Base-by-base conservation (phyloP, 1,139 yeast species). In the Blastobotrys arbuscula region DNA sequence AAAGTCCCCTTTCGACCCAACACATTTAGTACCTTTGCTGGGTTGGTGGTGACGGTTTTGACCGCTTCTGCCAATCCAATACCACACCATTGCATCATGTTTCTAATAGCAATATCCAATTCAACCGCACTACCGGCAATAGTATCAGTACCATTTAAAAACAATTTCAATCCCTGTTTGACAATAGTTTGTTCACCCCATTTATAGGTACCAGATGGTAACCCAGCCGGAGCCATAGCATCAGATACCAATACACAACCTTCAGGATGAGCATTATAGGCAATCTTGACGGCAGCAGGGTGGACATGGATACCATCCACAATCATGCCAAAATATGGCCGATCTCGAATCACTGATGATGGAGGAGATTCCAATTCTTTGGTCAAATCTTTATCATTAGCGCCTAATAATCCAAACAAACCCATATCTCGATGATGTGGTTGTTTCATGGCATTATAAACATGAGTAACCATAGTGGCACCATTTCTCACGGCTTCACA, bases 401-500 rank as follows among this genome's bases (percentile, higher is more conserved):
- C 67, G 24, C 75, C 74, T 31, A 79, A 70, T 41, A 79, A 67
- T 3, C 84, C 84, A 33, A 78, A 71, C 16, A 79, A 75, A 13
- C 84, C 84, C 9, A 78, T 79, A 45, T 78, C 77, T 57, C 85
- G 68, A 58, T 79, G 84, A 58, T 78, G 84, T 1, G 81, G 82
- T 59, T 77, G 82, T 2, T 82, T 81, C 85, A 80, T 80, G 55
- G 85, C 85, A 57, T 80, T 80, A 64, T 77, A 80, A 53, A 80
- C 70, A 59, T 80, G 85, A 5, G 85, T 80, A 45, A 80, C 69
- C 83, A 79, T 78, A 26, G 75, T 63, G 20, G 82, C 81, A 26
- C 84, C 84, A 18, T 70, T 62, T 19, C 69, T 65, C 28, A 79
- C 68, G 0, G 84, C 84, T 50, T 71, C 66, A 19, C 74, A 57